Evolutionary conservation across 371 early-diverging fungal genomes (phyloP), one percentile per base, ranked within the genome.

Genomic region (Mortierella sp.): DNA sequence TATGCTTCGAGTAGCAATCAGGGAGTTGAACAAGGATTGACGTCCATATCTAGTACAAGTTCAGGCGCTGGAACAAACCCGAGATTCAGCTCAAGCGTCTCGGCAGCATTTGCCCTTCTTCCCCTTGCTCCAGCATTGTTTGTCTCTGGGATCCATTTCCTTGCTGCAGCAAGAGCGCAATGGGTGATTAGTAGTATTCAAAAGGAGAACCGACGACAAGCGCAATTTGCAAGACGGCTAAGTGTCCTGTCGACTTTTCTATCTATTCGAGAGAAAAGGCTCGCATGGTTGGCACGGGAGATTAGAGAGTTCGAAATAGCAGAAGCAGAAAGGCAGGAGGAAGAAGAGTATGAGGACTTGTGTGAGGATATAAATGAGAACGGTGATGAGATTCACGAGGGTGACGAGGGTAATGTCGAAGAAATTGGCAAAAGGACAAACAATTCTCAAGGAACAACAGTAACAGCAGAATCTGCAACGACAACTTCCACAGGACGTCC

Each of bases 231-330:
- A 23, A 61, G 49, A 17, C 66, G 67, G 12, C 40, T 63, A 2
- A 57, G 58, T 19, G 29, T 70, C 7, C n/a, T 67, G 8, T 40
- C 67, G 0, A 53, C 31, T 45, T 60, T 76, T 17, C 23, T 76
- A n/a, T 9, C 45, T n/a, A 56, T 70, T 29, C 76, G 76, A 17
- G 64, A 76, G 23, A 29, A 63, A 47, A 43, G 76, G n/a, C 68
- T 76, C 28, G 28, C n/a, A 1, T 76, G 76, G 76, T 34, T 76
- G 15, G 58, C 51, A 15, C 37, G 53, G 1, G 59, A 59, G 32
- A 67, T 73, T 23, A 47, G 49, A 34, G 40, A 43, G 3, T 73
- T 40, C 10, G 64, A 58, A 15, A 64, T 57, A 4, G 74, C 28
- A 22, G 57, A 57, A 28, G 40, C 23, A 17, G 51, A 49, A 45